phyloP scores from a whole-genome alignment of 176 grass and related monocot genomes.

The Juncus effusus region DNA sequence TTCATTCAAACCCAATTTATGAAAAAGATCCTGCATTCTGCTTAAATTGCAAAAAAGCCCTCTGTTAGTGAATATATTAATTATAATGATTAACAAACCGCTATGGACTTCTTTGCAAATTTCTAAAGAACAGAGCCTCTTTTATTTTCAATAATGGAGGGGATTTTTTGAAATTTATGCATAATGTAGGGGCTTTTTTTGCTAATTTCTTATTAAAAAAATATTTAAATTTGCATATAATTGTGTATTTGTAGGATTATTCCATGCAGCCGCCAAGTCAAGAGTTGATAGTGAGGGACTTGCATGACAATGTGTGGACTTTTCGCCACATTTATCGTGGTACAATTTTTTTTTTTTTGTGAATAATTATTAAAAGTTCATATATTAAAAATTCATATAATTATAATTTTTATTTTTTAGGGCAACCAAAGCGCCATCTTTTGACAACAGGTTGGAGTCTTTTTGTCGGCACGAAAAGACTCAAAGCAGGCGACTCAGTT shows the following conservation, averaged over 20 bases:
- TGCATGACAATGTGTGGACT: constrained; percentile 96
- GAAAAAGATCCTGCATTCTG: too few relatives aligned
- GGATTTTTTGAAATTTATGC: too few relatives aligned
- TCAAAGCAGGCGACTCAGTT: constrained; percentile 91
- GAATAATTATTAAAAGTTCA: too few relatives aligned
- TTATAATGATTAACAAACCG: too few relatives aligned
- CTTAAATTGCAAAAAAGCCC: too few relatives aligned
- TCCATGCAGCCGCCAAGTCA: constrained; percentile 95
- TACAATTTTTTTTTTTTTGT: constrained; percentile 40
- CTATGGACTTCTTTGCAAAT: too few relatives aligned
- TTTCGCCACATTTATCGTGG: constrained; percentile 99
- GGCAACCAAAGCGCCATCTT: constrained; percentile 95
- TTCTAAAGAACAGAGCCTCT: not conserved
- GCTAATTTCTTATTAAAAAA: constrained; percentile 11
- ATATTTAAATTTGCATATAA: not conserved
- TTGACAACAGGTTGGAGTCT: constrained; percentile 99
- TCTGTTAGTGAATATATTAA: too few relatives aligned
- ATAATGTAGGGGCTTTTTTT: too few relatives aligned
- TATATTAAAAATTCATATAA: constrained; percentile 7
- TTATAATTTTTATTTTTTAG: constrained; percentile 39
- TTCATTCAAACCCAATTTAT: too few relatives aligned
- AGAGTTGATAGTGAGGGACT: constrained; percentile 86
- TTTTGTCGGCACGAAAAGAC: constrained; percentile 89
- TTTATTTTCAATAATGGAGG: not conserved
- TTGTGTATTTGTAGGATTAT: constrained; percentile 58